These are phyloP conservation scores for Cladosporium austrohemisphaericum DNA, from an alignment of 2,329 filamentous ascomycete species.

Conservation along the genomic window DNA sequence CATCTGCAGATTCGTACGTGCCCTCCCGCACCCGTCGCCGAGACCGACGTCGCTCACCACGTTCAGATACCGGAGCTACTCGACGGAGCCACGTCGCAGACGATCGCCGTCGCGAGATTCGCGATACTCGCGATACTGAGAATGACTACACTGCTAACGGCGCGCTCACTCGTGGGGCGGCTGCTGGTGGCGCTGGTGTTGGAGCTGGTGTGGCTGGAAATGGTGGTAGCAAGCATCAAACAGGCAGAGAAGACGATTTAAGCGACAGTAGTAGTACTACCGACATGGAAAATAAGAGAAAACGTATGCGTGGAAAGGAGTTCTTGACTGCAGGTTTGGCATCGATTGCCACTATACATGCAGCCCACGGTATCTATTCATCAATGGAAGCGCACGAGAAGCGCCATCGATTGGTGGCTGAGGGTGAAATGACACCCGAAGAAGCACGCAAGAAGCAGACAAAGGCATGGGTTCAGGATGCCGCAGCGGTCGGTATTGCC, in stretches of 20 bases:
- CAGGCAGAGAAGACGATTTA: conserved; percentile 19
- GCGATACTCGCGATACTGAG: conserved; percentile 34
- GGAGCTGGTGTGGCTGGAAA: conserved; percentile 24
- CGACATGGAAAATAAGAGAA: conserved; percentile 60
- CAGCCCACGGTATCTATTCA: conserved; percentile 61
- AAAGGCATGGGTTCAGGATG: conserved; percentile 62
- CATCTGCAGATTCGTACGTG: conserved; percentile 51
- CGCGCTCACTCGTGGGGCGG: conserved; percentile 38
- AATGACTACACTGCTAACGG: conserved; percentile 41
- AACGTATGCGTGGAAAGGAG: conserved; percentile 65
- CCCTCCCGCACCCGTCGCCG: conserved; percentile 46
- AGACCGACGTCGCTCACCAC: conserved; percentile 36
- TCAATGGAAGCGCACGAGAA: conserved; percentile 62
- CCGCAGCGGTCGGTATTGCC: conserved; percentile 63
- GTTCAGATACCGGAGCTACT: conserved; percentile 38
- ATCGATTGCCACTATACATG: conserved; percentile 66
- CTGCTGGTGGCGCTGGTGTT: conserved; percentile 37
- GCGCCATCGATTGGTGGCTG: conserved; percentile 55
- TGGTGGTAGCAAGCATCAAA: conserved; percentile 17
- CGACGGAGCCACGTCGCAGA: conserved; percentile 32
- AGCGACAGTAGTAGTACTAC: conserved; percentile 36
- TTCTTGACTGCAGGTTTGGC: conserved; percentile 63
- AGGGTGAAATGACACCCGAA: conserved; percentile 60
- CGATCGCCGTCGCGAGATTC: conserved; percentile 30
- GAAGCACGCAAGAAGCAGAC: conserved; percentile 60